phyloP scores from a whole-genome alignment of 2,329 filamentous ascomycete genomes.

The Cladosporium sphaerospermum region DNA sequence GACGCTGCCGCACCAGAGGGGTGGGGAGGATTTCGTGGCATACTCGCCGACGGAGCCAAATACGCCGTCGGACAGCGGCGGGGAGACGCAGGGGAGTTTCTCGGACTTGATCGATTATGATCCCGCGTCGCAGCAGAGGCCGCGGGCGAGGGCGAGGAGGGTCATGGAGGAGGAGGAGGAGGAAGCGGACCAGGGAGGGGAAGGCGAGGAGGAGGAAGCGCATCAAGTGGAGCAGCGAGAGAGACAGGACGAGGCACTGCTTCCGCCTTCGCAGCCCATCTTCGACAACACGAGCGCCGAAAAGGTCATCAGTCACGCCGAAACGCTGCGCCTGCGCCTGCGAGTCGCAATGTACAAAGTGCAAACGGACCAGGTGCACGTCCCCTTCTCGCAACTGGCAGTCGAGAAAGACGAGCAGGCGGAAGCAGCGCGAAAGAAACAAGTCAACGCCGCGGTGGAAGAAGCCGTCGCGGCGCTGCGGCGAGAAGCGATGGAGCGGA shows the following conservation, averaged over 20 bases:
- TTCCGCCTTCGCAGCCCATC: no score
- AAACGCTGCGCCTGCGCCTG: constrained; percentile 62
- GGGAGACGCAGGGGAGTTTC: constrained; percentile 30
- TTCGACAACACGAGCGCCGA: constrained; percentile 30
- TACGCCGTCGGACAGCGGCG: constrained; percentile 19
- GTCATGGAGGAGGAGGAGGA: background rate
- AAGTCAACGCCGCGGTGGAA: constrained; percentile 17
- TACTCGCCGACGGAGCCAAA: constrained; percentile 23
- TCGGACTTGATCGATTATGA: constrained; percentile 45
- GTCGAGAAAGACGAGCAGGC: constrained; percentile 23
- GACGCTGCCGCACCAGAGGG: no score
- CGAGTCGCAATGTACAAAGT: constrained; percentile 69
- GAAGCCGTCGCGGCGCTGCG: constrained; percentile 23
- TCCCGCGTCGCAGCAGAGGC: constrained; percentile 34
- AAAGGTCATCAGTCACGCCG: constrained; percentile 42
- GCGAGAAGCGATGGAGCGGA: constrained; percentile 15
- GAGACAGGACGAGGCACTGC: background rate
- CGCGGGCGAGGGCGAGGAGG: background rate
- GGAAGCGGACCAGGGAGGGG: background rate
- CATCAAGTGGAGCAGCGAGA: background rate
- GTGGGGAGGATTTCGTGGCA: no score
- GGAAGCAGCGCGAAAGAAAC: background rate
- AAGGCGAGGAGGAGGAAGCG: background rate
- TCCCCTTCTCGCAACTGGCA: constrained; percentile 56
- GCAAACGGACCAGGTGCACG: constrained; percentile 61